These are phyloP conservation scores for Globisporangium parvum DNA, from an alignment of 352 stramenopile species.

Conservation along the genomic window DNA sequence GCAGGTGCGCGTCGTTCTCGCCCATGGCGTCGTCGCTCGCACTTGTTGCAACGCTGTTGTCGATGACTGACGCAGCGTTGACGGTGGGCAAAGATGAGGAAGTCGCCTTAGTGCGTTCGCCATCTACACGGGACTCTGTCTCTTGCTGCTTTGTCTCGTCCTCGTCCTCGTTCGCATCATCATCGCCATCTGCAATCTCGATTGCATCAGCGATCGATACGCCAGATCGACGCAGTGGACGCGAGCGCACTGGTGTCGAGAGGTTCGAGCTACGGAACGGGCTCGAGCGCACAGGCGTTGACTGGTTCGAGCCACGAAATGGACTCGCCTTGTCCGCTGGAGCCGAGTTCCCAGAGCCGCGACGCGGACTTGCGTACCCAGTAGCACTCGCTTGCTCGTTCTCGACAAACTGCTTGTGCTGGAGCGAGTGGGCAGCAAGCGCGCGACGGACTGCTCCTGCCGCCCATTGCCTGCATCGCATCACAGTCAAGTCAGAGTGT, in stretches of 20 bases:
- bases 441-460: constrained; percentile 69
- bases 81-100: too few species aligned
- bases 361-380: constrained; percentile 1
- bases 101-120: background rate
- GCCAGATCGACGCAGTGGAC: background rate
- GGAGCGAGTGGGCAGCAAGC: constrained; percentile 52
- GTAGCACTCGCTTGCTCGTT: constrained; percentile 3
- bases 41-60: too few species aligned
- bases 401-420: constrained; percentile 23
- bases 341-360: background rate
- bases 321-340: background rate
- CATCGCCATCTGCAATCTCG: constrained; percentile 7
- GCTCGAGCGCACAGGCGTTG: background rate
- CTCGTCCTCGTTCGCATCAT: background rate
- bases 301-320: background rate
- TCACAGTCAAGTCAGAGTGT: background rate
- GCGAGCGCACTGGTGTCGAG: background rate
- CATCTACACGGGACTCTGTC: background rate
- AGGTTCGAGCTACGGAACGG: background rate
- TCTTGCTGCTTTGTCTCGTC: background rate
- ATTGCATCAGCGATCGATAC: constrained; percentile 1
- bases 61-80: too few species aligned
- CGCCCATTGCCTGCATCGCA: constrained; percentile 58
- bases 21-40: background rate
- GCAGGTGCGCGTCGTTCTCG: constrained; percentile 19